A percentile compares a stretch with the other conserved stretches of the same genome.
phyloP scores from a whole-genome alignment of 768 basidiomycete genomes.

The Daedaleopsis nitida region DNA sequence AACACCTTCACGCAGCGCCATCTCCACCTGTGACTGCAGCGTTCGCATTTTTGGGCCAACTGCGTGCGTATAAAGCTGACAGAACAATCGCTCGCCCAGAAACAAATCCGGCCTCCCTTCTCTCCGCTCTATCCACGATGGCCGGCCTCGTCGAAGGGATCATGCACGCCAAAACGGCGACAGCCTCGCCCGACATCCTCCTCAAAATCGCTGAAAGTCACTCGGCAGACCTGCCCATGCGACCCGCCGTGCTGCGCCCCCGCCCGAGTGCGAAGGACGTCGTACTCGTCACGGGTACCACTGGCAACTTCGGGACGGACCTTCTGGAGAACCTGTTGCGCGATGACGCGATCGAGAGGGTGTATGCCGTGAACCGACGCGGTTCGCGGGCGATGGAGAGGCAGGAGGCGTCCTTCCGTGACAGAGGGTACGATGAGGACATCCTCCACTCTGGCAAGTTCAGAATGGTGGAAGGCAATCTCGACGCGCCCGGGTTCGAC shows the following conservation, averaged over 20 bases:
- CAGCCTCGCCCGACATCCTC: too few relatives aligned
- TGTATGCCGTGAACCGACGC: constrained; percentile 30
- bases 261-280: not conserved
- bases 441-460: constrained; percentile 33
- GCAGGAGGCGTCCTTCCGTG: constrained; percentile 31
- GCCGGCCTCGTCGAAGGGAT: too few relatives aligned
- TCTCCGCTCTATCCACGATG: too few relatives aligned
- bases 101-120: too few relatives aligned
- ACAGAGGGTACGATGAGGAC: constrained; percentile 34
- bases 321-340: constrained; percentile 27
- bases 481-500: constrained; percentile 28
- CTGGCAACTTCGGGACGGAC: constrained; percentile 31
- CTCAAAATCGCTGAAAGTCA: too few relatives aligned
- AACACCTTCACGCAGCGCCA: too few relatives aligned
- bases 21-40: too few relatives aligned
- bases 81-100: too few relatives aligned
- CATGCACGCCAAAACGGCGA: too few relatives aligned
- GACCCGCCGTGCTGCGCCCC: not conserved
- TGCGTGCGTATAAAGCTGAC: too few relatives aligned
- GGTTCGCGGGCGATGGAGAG: constrained; percentile 25
- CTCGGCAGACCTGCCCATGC: too few relatives aligned
- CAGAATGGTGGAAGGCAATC: constrained; percentile 34
- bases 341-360: constrained; percentile 14
- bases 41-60: too few relatives aligned
- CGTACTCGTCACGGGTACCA: constrained; percentile 36